Evolutionary conservation across 2,329 filamentous ascomycete genomes (phyloP).

Genomic region (Epichloe sylvatica): DNA sequence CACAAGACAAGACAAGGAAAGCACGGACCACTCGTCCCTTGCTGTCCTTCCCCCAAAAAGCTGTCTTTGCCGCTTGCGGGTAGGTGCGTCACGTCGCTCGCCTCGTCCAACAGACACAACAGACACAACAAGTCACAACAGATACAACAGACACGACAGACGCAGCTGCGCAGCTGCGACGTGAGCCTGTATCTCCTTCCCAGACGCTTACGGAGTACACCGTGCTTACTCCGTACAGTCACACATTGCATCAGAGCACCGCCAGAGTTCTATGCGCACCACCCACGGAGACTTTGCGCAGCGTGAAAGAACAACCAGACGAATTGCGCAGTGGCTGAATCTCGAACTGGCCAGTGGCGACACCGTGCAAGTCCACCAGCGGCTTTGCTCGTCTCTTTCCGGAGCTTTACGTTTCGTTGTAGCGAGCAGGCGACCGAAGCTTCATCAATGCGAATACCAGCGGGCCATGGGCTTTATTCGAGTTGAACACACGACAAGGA

Average conservation of each 20-base stretch:
- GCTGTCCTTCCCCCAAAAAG: background rate
- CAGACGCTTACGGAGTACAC: background rate
- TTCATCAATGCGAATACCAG: background rate
- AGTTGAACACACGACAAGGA: conserved; percentile 16
- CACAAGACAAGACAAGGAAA: background rate
- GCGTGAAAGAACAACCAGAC: background rate
- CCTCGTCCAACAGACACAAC: background rate
- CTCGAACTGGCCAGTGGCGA: background rate
- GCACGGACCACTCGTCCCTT: background rate
- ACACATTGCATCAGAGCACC: background rate
- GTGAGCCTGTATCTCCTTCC: no score
- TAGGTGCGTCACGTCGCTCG: conserved; percentile 4
- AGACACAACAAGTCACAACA: background rate
- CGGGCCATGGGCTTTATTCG: conserved; percentile 24
- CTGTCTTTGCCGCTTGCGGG: conserved; percentile 3
- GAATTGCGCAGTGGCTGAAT: background rate
- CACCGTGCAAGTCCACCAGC: background rate
- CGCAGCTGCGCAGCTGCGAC: no score
- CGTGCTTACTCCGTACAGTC: background rate
- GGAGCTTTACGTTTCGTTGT: background rate
- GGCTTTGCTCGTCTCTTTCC: background rate
- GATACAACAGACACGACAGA: background rate
- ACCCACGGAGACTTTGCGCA: background rate
- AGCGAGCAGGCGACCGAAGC: background rate
- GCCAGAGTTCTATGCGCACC: background rate